Base-by-base conservation (phyloP, 345 rosid species). In the Pugionium dolabratum region DNA sequence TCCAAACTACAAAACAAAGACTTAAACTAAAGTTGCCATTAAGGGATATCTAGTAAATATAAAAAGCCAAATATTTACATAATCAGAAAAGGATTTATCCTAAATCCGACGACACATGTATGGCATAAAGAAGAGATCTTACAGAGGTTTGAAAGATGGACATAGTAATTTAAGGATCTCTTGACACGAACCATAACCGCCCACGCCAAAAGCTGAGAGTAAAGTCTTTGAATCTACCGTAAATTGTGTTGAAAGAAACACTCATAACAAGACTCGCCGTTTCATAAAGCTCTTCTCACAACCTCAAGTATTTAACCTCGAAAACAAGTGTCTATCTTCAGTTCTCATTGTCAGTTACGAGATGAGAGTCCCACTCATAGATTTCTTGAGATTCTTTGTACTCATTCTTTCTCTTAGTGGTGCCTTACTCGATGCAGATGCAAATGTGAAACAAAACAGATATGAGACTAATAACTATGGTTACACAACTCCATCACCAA, bases 181-280 rank as follows among this genome's bases (percentile, higher is more conserved):
- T 51, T 59, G 76, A 66, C 76, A 73, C 76, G 67, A 73, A 59
- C 67, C 76, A 45, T 39, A 66, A 73, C 76, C 11, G 36, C 37
- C 52, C 48, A 44, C 2, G 31, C 30, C 43, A 7, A 25, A 59
- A 36, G 67, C 32, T 45, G 9, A 50, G 43, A 7, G 10, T 42
- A 41, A 53, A 64, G 41, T 65, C 60, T 41, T 9, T 57, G 33
- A 55, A 50, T 28, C 10, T 35, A 40, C 25, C 76, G 40, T 35
- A 43, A 59, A 59, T 73, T 53, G 30, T 35, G 62, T 45, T 36
- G 62, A 44, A 33, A 44, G 30, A 50, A 64, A 32, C 55, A 2
- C 9, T 29, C 26, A 43, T 11, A 37, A 44, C 36, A 65, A 52
- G 4, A 27, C 27, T 2, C 45, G 10, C 43, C 42, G n/a, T 46